These are phyloP conservation scores for Collybia mongolica DNA, from an alignment of 768 basidiomycete species.

Conservation along the genomic window DNA sequence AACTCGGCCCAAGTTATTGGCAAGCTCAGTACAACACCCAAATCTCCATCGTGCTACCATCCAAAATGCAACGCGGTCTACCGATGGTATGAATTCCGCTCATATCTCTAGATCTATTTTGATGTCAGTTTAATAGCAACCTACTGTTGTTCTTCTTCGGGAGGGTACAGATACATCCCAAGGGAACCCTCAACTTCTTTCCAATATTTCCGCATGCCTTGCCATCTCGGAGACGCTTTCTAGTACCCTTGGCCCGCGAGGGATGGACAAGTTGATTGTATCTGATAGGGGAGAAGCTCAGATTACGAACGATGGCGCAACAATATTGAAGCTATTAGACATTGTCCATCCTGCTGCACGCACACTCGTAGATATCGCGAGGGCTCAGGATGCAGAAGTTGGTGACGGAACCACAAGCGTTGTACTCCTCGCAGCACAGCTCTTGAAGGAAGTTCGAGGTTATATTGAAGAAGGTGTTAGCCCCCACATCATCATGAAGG, in stretches of 20 bases:
- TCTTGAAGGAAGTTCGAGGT: slow-evolving; percentile 87
- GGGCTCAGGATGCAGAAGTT: slow-evolving; percentile 97
- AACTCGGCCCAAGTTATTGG: slow-evolving; percentile 29
- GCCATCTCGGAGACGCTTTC: slow-evolving; percentile 90
- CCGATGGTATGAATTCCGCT: slow-evolving; percentile 56
- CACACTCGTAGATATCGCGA: slow-evolving; percentile 97
- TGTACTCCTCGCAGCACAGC: slow-evolving; percentile 89
- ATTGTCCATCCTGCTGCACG: slow-evolving; percentile 98
- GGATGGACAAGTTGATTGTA: slow-evolving; percentile 99
- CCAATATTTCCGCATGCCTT: slow-evolving; percentile 95
- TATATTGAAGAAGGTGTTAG: slow-evolving; percentile 98
- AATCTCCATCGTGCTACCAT: slow-evolving; percentile 17
- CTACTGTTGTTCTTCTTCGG: slow-evolving; percentile 92
- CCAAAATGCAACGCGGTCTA: slow-evolving; percentile 82
- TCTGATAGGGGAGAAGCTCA: slow-evolving; percentile 92
- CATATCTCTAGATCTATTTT: neutral
- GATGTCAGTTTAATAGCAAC: slow-evolving; percentile 64
- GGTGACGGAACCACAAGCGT: slow-evolving; percentile 98
- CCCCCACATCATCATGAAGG: slow-evolving; percentile 97
- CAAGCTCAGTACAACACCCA: slow-evolving; percentile 17
- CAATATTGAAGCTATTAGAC: slow-evolving; percentile 95
- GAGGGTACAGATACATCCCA: slow-evolving; percentile 97
- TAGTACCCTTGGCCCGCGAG: slow-evolving; percentile 94
- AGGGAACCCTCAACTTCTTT: slow-evolving; percentile 87
- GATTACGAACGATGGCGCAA: slow-evolving; percentile 99